Evolutionary conservation across 495 filamentous ascomycete species (phyloP), one percentile per base, ranked within the genome.

Genomic region (Echria macrotheca): DNA sequence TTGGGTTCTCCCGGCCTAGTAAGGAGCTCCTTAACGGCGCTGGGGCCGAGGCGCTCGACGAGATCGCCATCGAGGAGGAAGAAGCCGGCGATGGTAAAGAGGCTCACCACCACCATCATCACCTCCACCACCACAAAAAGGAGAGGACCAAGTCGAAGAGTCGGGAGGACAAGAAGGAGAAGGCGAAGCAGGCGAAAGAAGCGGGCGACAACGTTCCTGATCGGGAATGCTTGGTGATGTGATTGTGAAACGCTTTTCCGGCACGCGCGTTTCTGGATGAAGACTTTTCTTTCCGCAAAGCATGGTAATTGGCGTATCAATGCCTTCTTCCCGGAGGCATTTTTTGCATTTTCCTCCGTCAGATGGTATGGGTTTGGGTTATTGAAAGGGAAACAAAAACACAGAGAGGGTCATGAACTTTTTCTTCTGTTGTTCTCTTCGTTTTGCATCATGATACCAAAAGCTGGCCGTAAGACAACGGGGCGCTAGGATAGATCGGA

Each of bases 141-240:
- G 65, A 71, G 51, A 61, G 70, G 53, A 65, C 61, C 31, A 71
- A 74, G 49, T 71, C 69, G 12, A 78, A 73, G 50, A 64, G 61
- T 24, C 67, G 67, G 29, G 71, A 68, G 47, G 61, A 61, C 10
- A 46, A 48, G 14, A 56, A 57, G 25, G 55, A 52, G 2, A 74
- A 72, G 37, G 53, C 44, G 11, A 72, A 68, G 25, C 26, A 35
- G 52, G 56, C 57, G 14, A 73, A 68, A 42, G 54, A 47, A 12
- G 64, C 60, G 29, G 71, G 68, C 44, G 58, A 58, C 18, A 52
- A 45, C 9, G 55, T 69, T 38, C 79, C 81, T 6, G 88, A 94
- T 44, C 71, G 87, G 39, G 87, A 91, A 60, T 94, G 88, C 68
- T 54, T 68, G 23, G 63, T 70, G 6, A 70, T 70, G 67, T 70